Evolutionary conservation across 1,284 basidiomycete species (phyloP).

Genomic region (Blastosporella zonata): DNA sequence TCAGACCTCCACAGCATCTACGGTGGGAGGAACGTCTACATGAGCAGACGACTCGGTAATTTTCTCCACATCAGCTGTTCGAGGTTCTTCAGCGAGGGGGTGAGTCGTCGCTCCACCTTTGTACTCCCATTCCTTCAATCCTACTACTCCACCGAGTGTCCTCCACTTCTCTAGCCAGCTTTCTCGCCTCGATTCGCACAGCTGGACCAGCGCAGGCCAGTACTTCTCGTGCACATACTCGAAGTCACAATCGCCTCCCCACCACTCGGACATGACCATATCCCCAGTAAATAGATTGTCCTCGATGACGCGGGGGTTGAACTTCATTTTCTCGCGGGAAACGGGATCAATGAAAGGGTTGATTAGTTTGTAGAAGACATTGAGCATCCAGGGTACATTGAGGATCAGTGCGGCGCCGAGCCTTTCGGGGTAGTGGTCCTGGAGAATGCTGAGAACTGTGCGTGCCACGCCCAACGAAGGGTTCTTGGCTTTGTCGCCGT

Average conservation of each 20-base stretch:
- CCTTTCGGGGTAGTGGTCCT: slow-evolving; percentile 91
- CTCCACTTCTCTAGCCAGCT: slow-evolving; percentile 61
- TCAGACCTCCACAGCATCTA: not conserved
- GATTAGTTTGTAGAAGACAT: slow-evolving; percentile 82
- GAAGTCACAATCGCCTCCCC: slow-evolving; percentile 61
- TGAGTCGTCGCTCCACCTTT: slow-evolving; percentile 32
- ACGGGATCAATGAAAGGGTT: slow-evolving; percentile 78
- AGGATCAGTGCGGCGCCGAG: slow-evolving; percentile 82
- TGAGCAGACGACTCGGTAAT: not conserved
- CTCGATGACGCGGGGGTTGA: slow-evolving; percentile 61
- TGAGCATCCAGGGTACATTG: slow-evolving; percentile 81
- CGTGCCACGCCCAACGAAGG: slow-evolving; percentile 67
- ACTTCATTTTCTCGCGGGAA: slow-evolving; percentile 70
- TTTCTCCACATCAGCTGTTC: slow-evolving; percentile 2
- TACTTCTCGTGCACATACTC: slow-evolving; percentile 72
- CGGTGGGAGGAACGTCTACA: not conserved
- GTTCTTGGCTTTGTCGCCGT: slow-evolving; percentile 75
- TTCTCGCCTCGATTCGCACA: slow-evolving; percentile 50
- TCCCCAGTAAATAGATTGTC: slow-evolving; percentile 59
- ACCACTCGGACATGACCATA: slow-evolving; percentile 56
- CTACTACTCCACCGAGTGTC: slow-evolving; percentile 59
- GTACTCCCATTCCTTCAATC: slow-evolving; percentile 71
- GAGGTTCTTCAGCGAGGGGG: not conserved
- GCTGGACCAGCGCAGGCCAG: slow-evolving; percentile 62
- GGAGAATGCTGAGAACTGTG: slow-evolving; percentile 72